Evolutionary conservation across 495 filamentous ascomycete genomes (phyloP), one percentile per base, ranked within the genome.

Genomic region (Lichenothelia convexa): DNA sequence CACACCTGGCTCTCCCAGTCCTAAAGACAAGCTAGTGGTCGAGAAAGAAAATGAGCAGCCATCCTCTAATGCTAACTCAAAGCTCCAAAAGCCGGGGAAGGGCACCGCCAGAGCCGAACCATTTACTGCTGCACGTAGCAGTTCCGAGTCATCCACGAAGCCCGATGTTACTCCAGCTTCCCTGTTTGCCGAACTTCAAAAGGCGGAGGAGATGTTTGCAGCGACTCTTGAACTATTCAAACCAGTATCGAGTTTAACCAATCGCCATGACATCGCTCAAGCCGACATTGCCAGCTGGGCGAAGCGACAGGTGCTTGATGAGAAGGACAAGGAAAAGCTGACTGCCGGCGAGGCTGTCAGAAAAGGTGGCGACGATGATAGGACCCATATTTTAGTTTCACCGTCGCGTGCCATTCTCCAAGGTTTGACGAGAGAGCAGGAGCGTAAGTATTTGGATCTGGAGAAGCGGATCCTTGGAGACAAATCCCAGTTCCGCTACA

Each of bases 1-100:
- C 31, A 50, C 49, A 22, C 49, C 57, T 6, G 39, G 45, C 19
- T 64, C 62, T 31, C 54, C 65, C 30, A 34, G 31, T 8, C 42
- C 45, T 5, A 48, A 47, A 24, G 45, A 56, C 30, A 32, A 34
- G 21, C 33, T 8, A 12, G 34, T 50, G 41, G 42, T 18, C 17
- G 9, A 33, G 31, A 33, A 33, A 33, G 31, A 18, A 33, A 18
- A 15, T 18, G 24, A 29, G 24, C 9, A 29, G 31, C 1, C 31
- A 1, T 1, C 31, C 9, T 8, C 9, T 12, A 18, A 9, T 15
- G 9, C 31, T 12, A 8, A 12, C 19, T 8, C 31, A 33, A 18
- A 15, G 8, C n/a, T 18, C 9, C 8, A 9, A 18, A 18, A 33
- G 3, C 11, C 13, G n/a, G 19, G 19, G 9, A 18, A 33, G 11